Base-by-base conservation (phyloP, 306 rosid species). In the Abrus pulchellus region DNA sequence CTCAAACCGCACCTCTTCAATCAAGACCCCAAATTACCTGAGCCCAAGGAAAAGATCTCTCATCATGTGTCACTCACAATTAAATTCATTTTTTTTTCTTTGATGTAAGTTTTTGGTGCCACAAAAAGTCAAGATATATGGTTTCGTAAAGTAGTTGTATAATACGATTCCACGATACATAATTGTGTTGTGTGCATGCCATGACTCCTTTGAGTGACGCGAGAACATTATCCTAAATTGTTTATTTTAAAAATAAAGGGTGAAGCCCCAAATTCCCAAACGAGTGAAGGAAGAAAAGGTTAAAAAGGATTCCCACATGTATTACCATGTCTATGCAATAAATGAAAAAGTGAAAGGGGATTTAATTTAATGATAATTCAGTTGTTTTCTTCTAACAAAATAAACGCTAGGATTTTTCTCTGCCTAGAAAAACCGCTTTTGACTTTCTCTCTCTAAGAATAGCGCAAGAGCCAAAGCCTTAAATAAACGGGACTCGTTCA, bases 401-500 rank as follows among this genome's bases (percentile, higher is more conserved):
- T 63, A 43, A 34, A 9, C n/a, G 68, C 12, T 45, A 40, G 20
- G 64, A 68, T 68, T 68, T 84, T 66, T 52, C 47, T 47, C 64
- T 45, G 34, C 36, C 27, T 28, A 67, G 66, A 41, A 36, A 41
- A 47, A 57, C 55, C 50, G 50, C 59, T 72, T 79, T 33, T 85
- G 89, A 81, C 90, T 79, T 73, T 78, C 72, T 67, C 41, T 65
- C 76, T 68, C 72, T 66, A 8, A 8, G 9, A 6, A 62, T 30
- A 60, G 38, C 80, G 5, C 57, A 11, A 73, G 56, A 45, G 60
- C 70, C 81, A 40, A 75, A 55, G 85, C 76, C 81, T 6, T 76
- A 75, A 62, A 77, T 82, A 82, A 72, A 54, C n/a, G 47, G n/a
- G 56, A 73, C 73, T 74, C 62, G 36, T 68, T 85, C 87, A 72